Base-by-base conservation (phyloP, 441 rosid genomes). In the Erodium texanum region DNA sequence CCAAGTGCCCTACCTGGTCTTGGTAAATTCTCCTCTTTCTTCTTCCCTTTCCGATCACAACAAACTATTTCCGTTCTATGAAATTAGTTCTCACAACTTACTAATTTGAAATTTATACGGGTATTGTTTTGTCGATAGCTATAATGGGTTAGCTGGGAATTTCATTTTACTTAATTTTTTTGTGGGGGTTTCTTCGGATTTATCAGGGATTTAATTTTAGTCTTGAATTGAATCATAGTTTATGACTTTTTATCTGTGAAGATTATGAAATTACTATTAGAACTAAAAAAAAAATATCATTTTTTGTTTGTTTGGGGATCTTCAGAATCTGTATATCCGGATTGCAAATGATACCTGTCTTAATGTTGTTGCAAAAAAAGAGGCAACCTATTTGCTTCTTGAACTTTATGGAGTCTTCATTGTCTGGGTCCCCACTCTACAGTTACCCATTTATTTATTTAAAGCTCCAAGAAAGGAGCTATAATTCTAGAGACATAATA, bases 1-100 rank as follows among this genome's bases (percentile, higher is more conserved):
- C 97, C 67, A 94, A 94, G 80, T 94, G 98, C 79, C 99, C 99
- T 23, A 94, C 99, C 70, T 92, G 99, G 99, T 94, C 98, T 19
- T 94, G 99, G 99, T 94, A 83, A 69, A 43, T 24, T 20, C 3
- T 32, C 36, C 36, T 32, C 36, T 5, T 32, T 32, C 36, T 38
- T n/a, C n/a, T n/a, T n/a, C n/a, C n/a, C n/a, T n/a, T n/a, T 38
- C 43, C 43, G 43, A 38, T 58, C 63, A 23, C n/a, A 11, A 58
- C 62, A 5, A 58, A 58, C 62, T 20, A 12, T 56, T 20, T 34
- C 41, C 7, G 41, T 34, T 34, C 41, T 3, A 34, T 38, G 8
- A 9, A 9, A 38, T 23, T 58, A 58, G 29, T 22, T 12, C 63
- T 0, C n/a, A 58, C 7, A 14, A 58, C 22, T 22, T 9, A 7